These are phyloP conservation scores for Zygoascus tannicola DNA, from an alignment of 805 yeast genomes.

Conservation along the genomic window DNA sequence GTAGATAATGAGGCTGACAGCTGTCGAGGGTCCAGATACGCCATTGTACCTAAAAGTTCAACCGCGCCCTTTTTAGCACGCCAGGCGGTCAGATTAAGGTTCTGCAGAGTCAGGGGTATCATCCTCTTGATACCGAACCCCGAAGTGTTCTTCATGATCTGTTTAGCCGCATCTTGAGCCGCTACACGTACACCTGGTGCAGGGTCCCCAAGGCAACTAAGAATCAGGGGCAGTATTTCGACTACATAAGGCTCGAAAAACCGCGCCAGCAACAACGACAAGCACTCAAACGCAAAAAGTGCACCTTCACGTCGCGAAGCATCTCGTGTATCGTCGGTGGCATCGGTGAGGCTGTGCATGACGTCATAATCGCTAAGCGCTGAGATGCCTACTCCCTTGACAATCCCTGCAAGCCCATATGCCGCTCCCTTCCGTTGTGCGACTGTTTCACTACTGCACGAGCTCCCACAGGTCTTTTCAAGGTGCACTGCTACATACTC, in stretches of 20 bases:
- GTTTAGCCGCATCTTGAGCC: constrained; percentile 76
- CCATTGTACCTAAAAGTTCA: constrained; percentile 94
- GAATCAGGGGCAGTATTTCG: constrained; percentile 72
- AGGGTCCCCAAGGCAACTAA: constrained; percentile 77
- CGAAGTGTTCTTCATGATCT: constrained; percentile 84
- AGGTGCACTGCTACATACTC: constrained; percentile 50
- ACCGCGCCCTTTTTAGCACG: constrained; percentile 95
- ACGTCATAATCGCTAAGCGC: constrained; percentile 69
- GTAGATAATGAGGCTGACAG: constrained; percentile 79
- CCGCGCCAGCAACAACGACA: constrained; percentile 66
- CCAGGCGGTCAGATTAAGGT: constrained; percentile 78
- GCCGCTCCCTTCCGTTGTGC: constrained; percentile 85
- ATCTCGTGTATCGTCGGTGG: constrained; percentile 79
- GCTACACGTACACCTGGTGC: constrained; percentile 81
- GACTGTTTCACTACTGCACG: constrained; percentile 37
- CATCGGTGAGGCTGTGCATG: constrained; percentile 64
- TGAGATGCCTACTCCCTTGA: constrained; percentile 79
- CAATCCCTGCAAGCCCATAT: constrained; percentile 89
- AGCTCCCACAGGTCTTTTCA: constrained; percentile 51
- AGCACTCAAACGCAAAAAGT: constrained; percentile 73
- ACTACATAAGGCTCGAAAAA: constrained; percentile 90
- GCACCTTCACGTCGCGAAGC: constrained; percentile 76
- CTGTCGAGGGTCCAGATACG: constrained; percentile 91
- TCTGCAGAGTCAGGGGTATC: constrained; percentile 82
- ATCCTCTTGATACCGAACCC: constrained; percentile 84